A percentile compares a stretch with the other conserved stretches of the same genome.
These are phyloP conservation scores for Gypsophila paniculata DNA, from an alignment of 179 eudicot species.

Conservation along the genomic window DNA sequence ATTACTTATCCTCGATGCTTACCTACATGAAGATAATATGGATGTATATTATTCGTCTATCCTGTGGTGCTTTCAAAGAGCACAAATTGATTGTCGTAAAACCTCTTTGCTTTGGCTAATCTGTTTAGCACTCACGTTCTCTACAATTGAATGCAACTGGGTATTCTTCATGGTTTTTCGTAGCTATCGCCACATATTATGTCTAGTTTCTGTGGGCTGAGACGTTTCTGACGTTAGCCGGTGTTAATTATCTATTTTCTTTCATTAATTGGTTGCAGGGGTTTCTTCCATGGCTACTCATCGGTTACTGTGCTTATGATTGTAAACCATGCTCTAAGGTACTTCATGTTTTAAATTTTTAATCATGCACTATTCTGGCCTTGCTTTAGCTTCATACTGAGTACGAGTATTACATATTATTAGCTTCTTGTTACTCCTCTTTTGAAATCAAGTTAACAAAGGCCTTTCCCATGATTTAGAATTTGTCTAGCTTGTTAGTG, in stretches of 20 bases:
- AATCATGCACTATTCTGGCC: background rate
- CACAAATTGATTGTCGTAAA: too few species aligned
- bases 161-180: background rate
- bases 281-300: conserved; percentile 95
- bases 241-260: background rate
- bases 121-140: background rate
- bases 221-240: background rate
- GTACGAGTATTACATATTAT: background rate
- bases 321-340: conserved; percentile 95
- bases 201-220: background rate
- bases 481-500: background rate
- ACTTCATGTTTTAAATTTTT: conserved; percentile 1
- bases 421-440: background rate
- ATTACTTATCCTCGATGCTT: background rate
- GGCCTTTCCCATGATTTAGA: too few species aligned
- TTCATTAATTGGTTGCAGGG: conserved; percentile 45
- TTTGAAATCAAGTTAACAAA: background rate
- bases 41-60: background rate
- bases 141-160: background rate
- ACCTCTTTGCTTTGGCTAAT: background rate
- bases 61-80: background rate
- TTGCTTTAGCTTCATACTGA: background rate
- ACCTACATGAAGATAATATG: background rate
- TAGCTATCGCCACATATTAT: background rate
- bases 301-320: conserved; percentile 81